Base-by-base conservation (phyloP, 805 yeast genomes). In the Wickerhamiella sergipiensis region DNA sequence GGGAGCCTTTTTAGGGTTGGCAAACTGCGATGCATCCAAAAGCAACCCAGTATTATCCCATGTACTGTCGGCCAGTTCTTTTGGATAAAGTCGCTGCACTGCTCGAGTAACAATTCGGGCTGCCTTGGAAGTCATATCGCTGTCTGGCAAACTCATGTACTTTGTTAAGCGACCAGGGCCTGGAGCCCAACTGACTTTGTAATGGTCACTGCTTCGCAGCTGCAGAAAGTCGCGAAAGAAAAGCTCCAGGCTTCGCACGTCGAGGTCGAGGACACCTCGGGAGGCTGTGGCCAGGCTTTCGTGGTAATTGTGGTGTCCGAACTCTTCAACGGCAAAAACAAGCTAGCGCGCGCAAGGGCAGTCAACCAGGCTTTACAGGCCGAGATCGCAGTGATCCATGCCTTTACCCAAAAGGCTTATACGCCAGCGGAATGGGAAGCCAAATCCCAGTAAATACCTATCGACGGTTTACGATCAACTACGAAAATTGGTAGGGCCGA, bases 251-350 rank as follows among this genome's bases (percentile, higher is more conserved):
- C 92, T 9, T 52, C 61, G 0, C 77, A 81, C 53, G 86, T 81
- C 10, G 83, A 81, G 59, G 88, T 85, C 6, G 81, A 77, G 53
- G 95, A 85, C 57, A 76, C 79, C 72, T 80, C 81, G 10, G 95
- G 95, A 15, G 99, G 99, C 1, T 92, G 99, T 68, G 99, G 99
- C 5, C 96, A 90, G 66, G 95, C 97, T 2, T 90, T 89, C 67
- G 95, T 94, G 39, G 95, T 88, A 33, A 76, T 85, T 6, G 89
- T 94, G 24, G 95, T 92, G 9, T 70, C 72, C 67, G 81, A 78
- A 45, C 62, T 71, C 21, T 92, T 94, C 65, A 66, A 73, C 53
- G 92, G 92, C 22, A 86, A 87, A 68, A 87, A 86, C 68, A 85
- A 84, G 64, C 71, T 92, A 47, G 77, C 80, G 71, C 77, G 99